These are phyloP conservation scores for Cutaneotrichosporon mucoides DNA, from an alignment of 1,284 basidiomycete species.

Conservation along the genomic window DNA sequence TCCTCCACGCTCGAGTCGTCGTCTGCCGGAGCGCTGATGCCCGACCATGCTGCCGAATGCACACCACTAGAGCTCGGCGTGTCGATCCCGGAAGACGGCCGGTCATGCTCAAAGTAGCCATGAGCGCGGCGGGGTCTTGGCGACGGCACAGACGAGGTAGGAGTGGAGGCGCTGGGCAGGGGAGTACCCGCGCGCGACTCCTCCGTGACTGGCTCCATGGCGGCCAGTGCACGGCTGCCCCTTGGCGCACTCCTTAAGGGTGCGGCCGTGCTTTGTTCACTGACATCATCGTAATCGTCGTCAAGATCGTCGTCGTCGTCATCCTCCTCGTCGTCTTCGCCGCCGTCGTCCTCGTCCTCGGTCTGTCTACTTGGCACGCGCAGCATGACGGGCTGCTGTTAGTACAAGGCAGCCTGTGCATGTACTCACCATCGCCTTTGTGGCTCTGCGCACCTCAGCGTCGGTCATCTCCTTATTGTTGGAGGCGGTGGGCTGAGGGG, in stretches of 20 bases:
- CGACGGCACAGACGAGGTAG: not conserved
- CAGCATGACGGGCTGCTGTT: constrained; percentile 42
- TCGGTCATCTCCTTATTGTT: constrained; percentile 28
- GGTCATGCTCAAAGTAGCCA: not conserved
- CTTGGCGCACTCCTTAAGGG: not conserved
- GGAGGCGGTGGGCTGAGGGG: constrained; percentile 12
- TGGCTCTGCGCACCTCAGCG: constrained; percentile 40
- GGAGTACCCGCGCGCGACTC: constrained; percentile 1
- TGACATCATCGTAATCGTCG: constrained; percentile 8
- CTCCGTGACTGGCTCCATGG: not conserved
- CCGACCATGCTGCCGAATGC: not conserved
- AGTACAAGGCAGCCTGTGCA: not conserved
- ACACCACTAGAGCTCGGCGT: not conserved
- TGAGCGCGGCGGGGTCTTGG: not conserved
- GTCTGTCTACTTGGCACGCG: constrained; percentile 9
- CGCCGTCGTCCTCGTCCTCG: constrained; percentile 9
- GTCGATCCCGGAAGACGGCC: not conserved
- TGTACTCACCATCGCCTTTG: constrained; percentile 43
- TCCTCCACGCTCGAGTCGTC: constrained; percentile 6
- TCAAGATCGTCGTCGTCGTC: constrained; percentile 21
- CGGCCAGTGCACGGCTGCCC: no score
- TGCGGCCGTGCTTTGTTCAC: no score
- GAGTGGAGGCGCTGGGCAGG: not conserved
- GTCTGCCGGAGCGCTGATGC: not conserved
- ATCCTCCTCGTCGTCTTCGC: constrained; percentile 34